Evolutionary conservation across 2,329 filamentous ascomycete genomes (phyloP).

Genomic region (Stachybotrys echinatus): DNA sequence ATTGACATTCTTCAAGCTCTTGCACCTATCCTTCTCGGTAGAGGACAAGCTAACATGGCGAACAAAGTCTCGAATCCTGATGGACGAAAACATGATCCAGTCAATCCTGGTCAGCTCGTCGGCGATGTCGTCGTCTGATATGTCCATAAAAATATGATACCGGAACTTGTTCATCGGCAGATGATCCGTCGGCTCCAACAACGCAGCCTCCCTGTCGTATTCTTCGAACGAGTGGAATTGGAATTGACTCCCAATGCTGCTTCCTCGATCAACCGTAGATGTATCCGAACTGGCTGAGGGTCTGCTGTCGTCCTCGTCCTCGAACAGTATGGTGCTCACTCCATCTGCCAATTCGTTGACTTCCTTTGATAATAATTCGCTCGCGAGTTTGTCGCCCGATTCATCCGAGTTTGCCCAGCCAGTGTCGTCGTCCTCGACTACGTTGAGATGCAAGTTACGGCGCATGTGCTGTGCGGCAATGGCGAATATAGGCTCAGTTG

Average conservation of each 20-base stretch:
- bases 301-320: constrained; percentile 38
- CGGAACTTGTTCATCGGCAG: constrained; percentile 75
- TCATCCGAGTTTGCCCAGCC: constrained; percentile 86
- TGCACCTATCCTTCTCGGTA: constrained; percentile 68
- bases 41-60: constrained; percentile 77
- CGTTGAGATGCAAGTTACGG: constrained; percentile 64
- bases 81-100: constrained; percentile 97
- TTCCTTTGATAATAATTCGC: constrained; percentile 30
- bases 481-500: constrained; percentile 74
- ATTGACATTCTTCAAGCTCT: constrained; percentile 78
- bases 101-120: constrained; percentile 92
- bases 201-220: constrained; percentile 72
- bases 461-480: constrained; percentile 82
- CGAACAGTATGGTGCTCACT: constrained; percentile 42
- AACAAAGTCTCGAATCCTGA: constrained; percentile 86
- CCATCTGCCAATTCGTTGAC: constrained; percentile 32
- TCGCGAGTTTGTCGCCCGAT: constrained; percentile 25
- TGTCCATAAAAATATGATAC: constrained; percentile 87
- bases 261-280: constrained; percentile 33
- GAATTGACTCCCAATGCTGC: constrained; percentile 37
- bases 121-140: constrained; percentile 77
- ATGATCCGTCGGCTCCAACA: constrained; percentile 63
- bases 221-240: constrained; percentile 66
- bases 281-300: constrained; percentile 41
- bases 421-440: constrained; percentile 83